Evolutionary conservation across 2,329 filamentous ascomycete species (phyloP), one percentile per base, ranked within the genome.

Genomic region (Harringtonia aguacate): DNA sequence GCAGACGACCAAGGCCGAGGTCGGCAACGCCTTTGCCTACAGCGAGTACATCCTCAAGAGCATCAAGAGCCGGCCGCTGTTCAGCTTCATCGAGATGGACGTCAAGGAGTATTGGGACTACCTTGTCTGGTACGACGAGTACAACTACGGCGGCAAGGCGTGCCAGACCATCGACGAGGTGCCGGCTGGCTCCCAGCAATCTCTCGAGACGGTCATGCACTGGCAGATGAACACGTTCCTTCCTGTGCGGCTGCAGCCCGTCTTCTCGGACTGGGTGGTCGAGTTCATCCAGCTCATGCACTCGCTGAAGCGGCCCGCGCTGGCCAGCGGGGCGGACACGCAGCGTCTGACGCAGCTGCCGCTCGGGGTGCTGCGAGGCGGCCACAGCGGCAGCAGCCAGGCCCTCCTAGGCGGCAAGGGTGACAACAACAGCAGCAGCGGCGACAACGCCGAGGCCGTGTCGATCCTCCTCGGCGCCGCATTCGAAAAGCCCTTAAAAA

Each of bases 101-200:
- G 92, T 99, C 62, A 95, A 90, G 53, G 92, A 98, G 60, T 99
- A 95, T 63, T 99, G 92, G 92, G 92, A 99, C 61, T 97, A 95
- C 56, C 78, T 99, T 0, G 81, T 95, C 4, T 99, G 92, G 92
- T 97, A 97, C 53, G 92, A 99, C 54, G 87, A 95, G 63, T 95
- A 90, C 71, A 98, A 99, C 68, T 97, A 97, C 56, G 94, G 92
- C 44, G 92, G 92, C 48, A 94, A 94, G 57, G 92, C 86, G 4
- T 95, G 87, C 52, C 78, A 82, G 40, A 78, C 92, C 55, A 85
- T 95, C 4, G 72, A 84, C 8, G 86, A 90, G 54, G 63, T 21
- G 4, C 28, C 36, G 15, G 13, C 29, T 9, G 46, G 31, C 18
- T 27, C 21, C 10, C 43, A 48, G 21, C 45, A 47, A 44, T 29